Evolutionary conservation across 805 yeast species (phyloP), one percentile per base, ranked within the genome.

Genomic region (Cyberlindnera saturnus): DNA sequence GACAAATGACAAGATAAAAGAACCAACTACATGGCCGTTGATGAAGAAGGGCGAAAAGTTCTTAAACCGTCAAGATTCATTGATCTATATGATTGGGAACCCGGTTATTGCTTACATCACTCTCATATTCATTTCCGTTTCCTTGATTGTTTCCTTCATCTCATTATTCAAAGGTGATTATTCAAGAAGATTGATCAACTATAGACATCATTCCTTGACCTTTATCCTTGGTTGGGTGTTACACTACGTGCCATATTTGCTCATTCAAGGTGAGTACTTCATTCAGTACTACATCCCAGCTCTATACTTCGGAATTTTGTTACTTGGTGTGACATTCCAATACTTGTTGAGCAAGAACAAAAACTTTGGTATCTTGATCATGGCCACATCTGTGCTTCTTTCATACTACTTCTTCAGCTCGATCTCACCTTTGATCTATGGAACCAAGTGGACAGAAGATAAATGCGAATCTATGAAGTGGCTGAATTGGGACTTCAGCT

Each of bases 41-140:
- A 60, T 75, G 44, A 46, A 62, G 17, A 67, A 78, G 34, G 91
- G 91, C n/a, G 69, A 79, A 43, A 74, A 68, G 51, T 79, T 76
- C 60, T 80, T 74, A 69, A 66, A 67, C 26, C 66, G 70, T 51
- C 62, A 65, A 38, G 62, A 69, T 41, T 60, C 62, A 26, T 67
- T 66, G 37, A 65, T 86, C 30, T 83, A 82, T 57, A 69, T 75
- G 23, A 52, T 82, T 14, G 95, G 95, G 6, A 87, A 86, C 61
- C 63, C 75, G 17, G 69, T 75, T 11, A 69, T 77, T 11, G 82
- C 82, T 65, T 75, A 74, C 61, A 45, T 71, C 4, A 70, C 75
- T 3, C 53, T 69, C 13, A 41, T 66, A 4, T 49, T 65, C 16
- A 47, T 76, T 7, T 41, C 63, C 9, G 53, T 55, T 6, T 59